Evolutionary conservation across 495 filamentous ascomycete species (phyloP), one percentile per base, ranked within the genome.

Genomic region (Aspergillus ellipticus): DNA sequence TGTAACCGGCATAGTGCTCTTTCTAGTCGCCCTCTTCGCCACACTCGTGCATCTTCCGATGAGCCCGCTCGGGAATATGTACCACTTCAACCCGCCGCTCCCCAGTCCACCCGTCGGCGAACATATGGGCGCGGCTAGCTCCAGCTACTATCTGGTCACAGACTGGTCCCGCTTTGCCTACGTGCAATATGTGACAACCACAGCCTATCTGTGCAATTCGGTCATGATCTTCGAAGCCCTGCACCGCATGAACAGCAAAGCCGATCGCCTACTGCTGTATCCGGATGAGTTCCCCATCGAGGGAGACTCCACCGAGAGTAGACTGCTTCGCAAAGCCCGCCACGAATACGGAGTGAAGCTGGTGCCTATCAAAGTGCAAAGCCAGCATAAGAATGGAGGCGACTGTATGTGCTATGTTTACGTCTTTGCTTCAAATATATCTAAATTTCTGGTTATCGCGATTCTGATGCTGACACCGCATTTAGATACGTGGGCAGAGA

Each of bases 201-300:
- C 67, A 41, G 66, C 74, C 6, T 84, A 86, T 68, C 77, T 89
- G 2, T 89, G 86, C 68, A 87, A 87, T 59, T 79, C 83, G 0
- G 62, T 89, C 51, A 86, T 89, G 85, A 66, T 88, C 13, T 81
- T 89, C 53, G 82, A 84, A 57, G 65, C 72, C 16, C 58, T 88
- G 8, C 58, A 79, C 42, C 72, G 75, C 13, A 65, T 85, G 1
- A 76, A 73, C 7, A 82, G 75, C 61, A 78, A 79, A 63, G 79
- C 85, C 7, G 80, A 84, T 53, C 76, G 79, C 6, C 57, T 88
- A 16, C 71, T 88, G 65, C 68, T 87, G 68, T 87, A 85, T 59
- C 81, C 83, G 22, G 63, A 56, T 48, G 53, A 45, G 55, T 83
- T 74, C 70, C 64, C 62, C 11, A 53, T 65, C 39, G 61, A 62